Evolutionary conservation across 768 basidiomycete genomes (phyloP), one percentile per base, ranked within the genome.

Genomic region (Fibroporia radiculosa): DNA sequence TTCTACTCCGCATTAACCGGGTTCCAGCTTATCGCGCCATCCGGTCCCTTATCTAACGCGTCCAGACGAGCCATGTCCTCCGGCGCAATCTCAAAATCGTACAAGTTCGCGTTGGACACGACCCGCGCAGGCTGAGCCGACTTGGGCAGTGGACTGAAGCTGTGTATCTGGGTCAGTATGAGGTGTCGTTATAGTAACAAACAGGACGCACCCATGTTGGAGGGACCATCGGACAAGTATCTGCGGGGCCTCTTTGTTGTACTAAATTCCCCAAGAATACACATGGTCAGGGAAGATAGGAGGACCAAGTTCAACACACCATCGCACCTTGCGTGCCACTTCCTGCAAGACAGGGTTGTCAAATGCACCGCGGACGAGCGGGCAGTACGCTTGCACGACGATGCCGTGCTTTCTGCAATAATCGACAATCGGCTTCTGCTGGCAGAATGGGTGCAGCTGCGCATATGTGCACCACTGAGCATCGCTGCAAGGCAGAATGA

Each of bases 171-270:
- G n/a, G n/a, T n/a, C n/a, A n/a, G n/a, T n/a, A n/a, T n/a, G n/a
- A n/a, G n/a, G n/a, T n/a, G n/a, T n/a, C n/a, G n/a, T n/a, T n/a
- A n/a, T n/a, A n/a, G n/a, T n/a, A n/a, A n/a, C n/a, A n/a, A n/a
- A n/a, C n/a, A n/a, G 18, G 28, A 28, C 44, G 20, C 14, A 45
- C 44, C 44, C 44, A 29, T 22, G 44, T 61, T 96, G 93, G 28
- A 97, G 66, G 23, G 90, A 93, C 89, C 92, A 96, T 19, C 93
- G 77, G 45, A 96, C 66, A 13, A 96, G 73, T 35, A 95, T 70
- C 56, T 96, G 93, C 14, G 90, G 81, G 4, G 76, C 74, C 32
- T 81, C 76, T 44, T 77, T 75, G 32, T 63, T 61, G 51, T 79
- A 62, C 82, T 88, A 48, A 18, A 32, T 7, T 42, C 25, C 19